phyloP scores from a whole-genome alignment of 768 basidiomycete species.

The Nidularia pulvinata region DNA sequence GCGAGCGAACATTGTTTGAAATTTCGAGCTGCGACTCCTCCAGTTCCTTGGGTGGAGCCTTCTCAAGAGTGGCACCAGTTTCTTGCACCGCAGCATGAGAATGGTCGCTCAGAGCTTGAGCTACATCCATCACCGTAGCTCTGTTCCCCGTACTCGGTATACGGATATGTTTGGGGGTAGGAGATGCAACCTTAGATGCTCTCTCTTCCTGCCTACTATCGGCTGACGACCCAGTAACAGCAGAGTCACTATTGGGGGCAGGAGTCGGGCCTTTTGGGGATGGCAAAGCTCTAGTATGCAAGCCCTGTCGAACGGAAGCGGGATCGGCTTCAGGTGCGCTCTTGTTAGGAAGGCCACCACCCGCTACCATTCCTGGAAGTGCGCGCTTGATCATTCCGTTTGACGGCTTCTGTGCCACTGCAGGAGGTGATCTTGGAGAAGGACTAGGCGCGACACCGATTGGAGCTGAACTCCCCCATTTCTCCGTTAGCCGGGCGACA shows the following conservation, averaged over 20 bases:
- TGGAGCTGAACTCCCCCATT: conserved; percentile 25
- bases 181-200: conserved; percentile 4
- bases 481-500: conserved; percentile 18
- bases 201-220: neutral
- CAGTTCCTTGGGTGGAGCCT: no score
- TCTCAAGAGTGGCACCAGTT: neutral
- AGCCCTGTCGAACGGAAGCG: no score
- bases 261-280: no score
- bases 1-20: no score
- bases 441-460: conserved; percentile 25
- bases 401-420: neutral
- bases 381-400: conserved; percentile 23
- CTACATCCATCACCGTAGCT: conserved; percentile 79
- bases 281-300: no score
- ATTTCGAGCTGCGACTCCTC: no score
- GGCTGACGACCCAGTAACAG: neutral
- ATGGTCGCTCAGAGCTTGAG: conserved; percentile 51
- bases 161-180: conserved; percentile 46
- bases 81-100: neutral
- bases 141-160: conserved; percentile 71
- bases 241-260: neutral
- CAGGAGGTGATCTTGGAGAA: no score
- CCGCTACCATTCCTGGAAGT: conserved; percentile 42
- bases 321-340: no score
- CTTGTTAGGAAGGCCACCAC: no score